Evolutionary conservation across 441 rosid species (phyloP), one percentile per base, ranked within the genome.

Genomic region (Aquilaria agallochum): DNA sequence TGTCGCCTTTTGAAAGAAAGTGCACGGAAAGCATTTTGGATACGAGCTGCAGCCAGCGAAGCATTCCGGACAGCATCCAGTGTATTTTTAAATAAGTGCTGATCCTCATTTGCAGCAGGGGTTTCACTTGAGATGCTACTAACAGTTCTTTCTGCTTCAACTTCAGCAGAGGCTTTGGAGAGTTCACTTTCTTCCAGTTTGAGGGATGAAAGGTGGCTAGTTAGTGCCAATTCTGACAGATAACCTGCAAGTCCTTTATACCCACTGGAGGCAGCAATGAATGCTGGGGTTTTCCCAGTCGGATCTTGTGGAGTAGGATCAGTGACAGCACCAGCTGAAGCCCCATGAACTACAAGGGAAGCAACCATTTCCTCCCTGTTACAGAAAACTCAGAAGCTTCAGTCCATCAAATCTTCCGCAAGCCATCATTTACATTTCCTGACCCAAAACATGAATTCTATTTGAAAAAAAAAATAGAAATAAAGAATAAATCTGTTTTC

Each of bases 211-310:
- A 89, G 96, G 73, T 92, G 98, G 72, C 84, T 84, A 14, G 95
- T 89, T 51, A 92, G 77, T 52, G 95, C 86, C 64, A 80, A 70
- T 72, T 92, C 98, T 10, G 98, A 92, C 48, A 92, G 88, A 70
- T 92, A 92, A 72, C 98, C 98, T 7, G 98, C 98, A 55, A 92
- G 89, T 66, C 98, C 98, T 75, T 84, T 80, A 62, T 85, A 83
- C 55, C 98, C 98, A 63, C 64, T 63, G 46, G 71, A 55, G 50
- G 90, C 89, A 54, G 96, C 96, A 71, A 89, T 76, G 46, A 68
- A 82, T 58, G 96, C 96, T 10, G 98, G 81, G 8, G 90, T 82
- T 77, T 69, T 84, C 31, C 98, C 98, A 14, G 59, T 65, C 14
- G 87, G 95, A 73, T 89, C 95, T 72, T 77, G 79, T 56, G 73